Evolutionary conservation across 2,329 filamentous ascomycete genomes (phyloP).

Genomic region (Penicillium sp.): DNA sequence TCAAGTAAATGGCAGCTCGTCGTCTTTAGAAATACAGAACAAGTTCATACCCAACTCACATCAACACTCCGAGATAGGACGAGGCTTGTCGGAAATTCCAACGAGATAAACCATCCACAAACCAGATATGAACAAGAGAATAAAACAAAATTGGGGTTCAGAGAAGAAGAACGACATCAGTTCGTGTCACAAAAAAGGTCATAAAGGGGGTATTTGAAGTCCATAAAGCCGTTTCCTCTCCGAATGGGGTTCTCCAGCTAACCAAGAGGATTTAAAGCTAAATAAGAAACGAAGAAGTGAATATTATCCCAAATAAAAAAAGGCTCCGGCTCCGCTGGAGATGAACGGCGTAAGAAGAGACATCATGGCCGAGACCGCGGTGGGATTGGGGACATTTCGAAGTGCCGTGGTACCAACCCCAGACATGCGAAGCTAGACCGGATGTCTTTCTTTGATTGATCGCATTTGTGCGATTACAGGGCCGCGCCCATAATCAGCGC

Average conservation of each 20-base stretch:
- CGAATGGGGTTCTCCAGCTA: slow-evolving; percentile 19
- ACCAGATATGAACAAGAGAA: slow-evolving; percentile 23
- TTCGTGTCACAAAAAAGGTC: slow-evolving; percentile 30
- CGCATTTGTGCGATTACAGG: slow-evolving; percentile 24
- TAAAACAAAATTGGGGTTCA: slow-evolving; percentile 11
- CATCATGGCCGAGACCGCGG: slow-evolving; percentile 1
- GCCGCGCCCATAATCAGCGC: slow-evolving; percentile 33
- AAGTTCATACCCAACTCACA: too few species aligned
- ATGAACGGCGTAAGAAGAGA: slow-evolving; percentile 14
- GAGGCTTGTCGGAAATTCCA: background rate
- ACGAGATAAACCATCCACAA: slow-evolving; percentile 1
- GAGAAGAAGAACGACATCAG: slow-evolving; percentile 27
- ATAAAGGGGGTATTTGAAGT: slow-evolving; percentile 31
- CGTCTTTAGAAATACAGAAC: too few species aligned
- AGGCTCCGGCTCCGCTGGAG: slow-evolving; percentile 21
- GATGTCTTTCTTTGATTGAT: slow-evolving; percentile 2
- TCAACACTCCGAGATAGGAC: background rate
- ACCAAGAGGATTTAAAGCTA: slow-evolving; percentile 18
- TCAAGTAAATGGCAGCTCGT: slow-evolving; percentile 1
- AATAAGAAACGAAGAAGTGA: slow-evolving; percentile 13
- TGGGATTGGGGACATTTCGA: too few species aligned
- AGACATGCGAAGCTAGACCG: background rate
- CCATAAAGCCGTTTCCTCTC: slow-evolving; percentile 22
- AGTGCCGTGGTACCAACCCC: background rate
- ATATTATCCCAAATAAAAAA: slow-evolving; percentile 15